A percentile compares a stretch with the other conserved stretches of the same genome.
These are phyloP conservation scores for Puccinia triticina DNA, from an alignment of 1,284 basidiomycete species.

Conservation along the genomic window DNA sequence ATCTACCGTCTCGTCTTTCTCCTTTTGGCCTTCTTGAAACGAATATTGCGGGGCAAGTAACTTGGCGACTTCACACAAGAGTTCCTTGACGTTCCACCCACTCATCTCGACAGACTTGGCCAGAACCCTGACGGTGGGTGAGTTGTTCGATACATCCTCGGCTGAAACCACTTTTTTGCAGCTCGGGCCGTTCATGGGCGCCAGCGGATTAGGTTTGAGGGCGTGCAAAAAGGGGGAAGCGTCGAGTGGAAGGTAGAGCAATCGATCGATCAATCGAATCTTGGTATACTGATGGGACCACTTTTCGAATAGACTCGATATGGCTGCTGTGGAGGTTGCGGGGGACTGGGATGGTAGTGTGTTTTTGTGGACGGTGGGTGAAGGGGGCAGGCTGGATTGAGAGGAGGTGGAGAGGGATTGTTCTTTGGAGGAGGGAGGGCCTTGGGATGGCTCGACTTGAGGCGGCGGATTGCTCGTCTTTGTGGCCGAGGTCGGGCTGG, in stretches of 20 bases:
- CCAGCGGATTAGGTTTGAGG: constrained; percentile 48
- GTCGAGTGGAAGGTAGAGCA: constrained; percentile 47
- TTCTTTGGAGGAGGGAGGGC: constrained; percentile 9
- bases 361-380: constrained; percentile 12
- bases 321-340: constrained; percentile 34
- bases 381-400: constrained; percentile 27
- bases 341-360: background rate
- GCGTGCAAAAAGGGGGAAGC: constrained; percentile 49
- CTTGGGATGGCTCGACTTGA: constrained; percentile 24
- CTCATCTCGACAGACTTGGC: constrained; percentile 51
- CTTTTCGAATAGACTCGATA: constrained; percentile 42
- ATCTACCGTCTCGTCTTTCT: constrained; percentile 27
- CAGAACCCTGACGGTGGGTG: constrained; percentile 37
- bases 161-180: constrained; percentile 45
- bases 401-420: constrained; percentile 32
- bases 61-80: constrained; percentile 37
- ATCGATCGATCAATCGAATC: constrained; percentile 44
- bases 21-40: constrained; percentile 24
- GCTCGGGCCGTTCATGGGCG: constrained; percentile 41
- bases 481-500: constrained; percentile 18
- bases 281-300: constrained; percentile 43
- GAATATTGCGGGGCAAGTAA: constrained; percentile 35
- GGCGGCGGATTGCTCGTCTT: background rate
- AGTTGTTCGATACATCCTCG: constrained; percentile 35
- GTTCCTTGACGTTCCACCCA: constrained; percentile 50